Evolutionary conservation across 1,284 basidiomycete genomes (phyloP).

Genomic region (Ceratobasidium sp.): DNA sequence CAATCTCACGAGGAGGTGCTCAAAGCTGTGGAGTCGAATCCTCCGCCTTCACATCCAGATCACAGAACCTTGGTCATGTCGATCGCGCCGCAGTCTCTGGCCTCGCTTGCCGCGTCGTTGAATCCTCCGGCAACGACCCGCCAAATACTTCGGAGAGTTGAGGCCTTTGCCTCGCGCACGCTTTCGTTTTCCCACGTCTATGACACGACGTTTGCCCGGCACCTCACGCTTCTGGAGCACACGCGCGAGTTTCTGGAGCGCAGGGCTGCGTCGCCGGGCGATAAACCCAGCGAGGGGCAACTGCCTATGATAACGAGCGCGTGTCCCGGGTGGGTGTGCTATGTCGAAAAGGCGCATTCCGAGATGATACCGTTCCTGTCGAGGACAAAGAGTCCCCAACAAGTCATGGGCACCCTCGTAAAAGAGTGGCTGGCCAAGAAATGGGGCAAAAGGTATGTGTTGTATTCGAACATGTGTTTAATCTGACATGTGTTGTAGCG

Average conservation of each 20-base stretch:
- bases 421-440: conserved; percentile 79
- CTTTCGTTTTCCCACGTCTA: conserved; percentile 80
- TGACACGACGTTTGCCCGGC: conserved; percentile 94
- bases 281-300: conserved; percentile 46
- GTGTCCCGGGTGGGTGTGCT: conserved; percentile 99
- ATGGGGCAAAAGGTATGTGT: conserved; percentile 70
- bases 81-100: conserved; percentile 90
- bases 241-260: conserved; percentile 82
- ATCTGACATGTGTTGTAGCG: conserved; percentile 56
- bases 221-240: conserved; percentile 84
- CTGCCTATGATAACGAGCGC: conserved; percentile 94
- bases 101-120: conserved; percentile 82
- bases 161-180: conserved; percentile 63
- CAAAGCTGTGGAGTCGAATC: conserved; percentile 69
- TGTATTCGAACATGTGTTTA: conserved; percentile 17
- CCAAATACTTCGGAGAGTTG: conserved; percentile 71
- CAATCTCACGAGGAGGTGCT: conserved; percentile 95
- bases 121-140: conserved; percentile 62
- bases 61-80: conserved; percentile 78
- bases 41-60: conserved; percentile 53
- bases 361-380: conserved; percentile 93
- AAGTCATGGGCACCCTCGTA: conserved; percentile 90
- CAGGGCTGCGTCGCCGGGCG: conserved; percentile 48
- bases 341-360: conserved; percentile 96
- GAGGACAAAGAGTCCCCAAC: conserved; percentile 89